Conservation (phyloP, 2,329 filamentous ascomycete genomes). For the Sporothrix sp. region DNA sequence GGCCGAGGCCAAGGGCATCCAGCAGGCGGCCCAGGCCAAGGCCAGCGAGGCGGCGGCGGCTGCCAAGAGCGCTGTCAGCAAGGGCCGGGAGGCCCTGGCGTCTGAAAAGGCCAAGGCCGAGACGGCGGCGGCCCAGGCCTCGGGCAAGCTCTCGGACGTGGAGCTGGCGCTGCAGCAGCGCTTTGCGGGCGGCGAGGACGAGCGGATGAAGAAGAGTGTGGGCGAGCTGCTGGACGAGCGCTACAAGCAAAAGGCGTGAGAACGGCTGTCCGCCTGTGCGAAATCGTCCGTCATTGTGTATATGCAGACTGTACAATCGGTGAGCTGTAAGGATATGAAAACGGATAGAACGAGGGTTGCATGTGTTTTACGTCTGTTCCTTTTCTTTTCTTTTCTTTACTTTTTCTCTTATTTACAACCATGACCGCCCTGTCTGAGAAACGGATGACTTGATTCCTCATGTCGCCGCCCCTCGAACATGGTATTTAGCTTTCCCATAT, state of each 20-base stretch:
- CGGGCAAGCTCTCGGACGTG: slow-evolving; percentile 27
- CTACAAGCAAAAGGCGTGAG: slow-evolving; percentile 32
- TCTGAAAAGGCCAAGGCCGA: neutral
- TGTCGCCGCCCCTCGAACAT: too few relatives aligned
- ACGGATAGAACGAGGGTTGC: neutral
- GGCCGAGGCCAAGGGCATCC: slow-evolving; percentile 22
- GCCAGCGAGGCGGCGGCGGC: slow-evolving; percentile 28
- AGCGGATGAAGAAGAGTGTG: slow-evolving; percentile 36
- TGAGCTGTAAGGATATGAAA: slow-evolving; percentile 4
- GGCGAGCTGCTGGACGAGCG: slow-evolving; percentile 45
- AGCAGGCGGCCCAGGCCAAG: slow-evolving; percentile 18
- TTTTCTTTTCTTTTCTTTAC: neutral
- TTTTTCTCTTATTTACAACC: neutral
- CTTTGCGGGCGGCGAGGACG: slow-evolving; percentile 33
- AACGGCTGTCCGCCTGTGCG: neutral
- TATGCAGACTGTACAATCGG: neutral
- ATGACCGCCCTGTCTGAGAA: too few relatives aligned
- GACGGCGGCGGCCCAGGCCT: neutral
- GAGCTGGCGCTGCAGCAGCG: slow-evolving; percentile 43
- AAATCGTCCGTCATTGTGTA: neutral
- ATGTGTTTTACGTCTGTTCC: slow-evolving; percentile 4
- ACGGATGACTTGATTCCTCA: slow-evolving; percentile 2
- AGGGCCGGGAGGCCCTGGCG: slow-evolving; percentile 27
- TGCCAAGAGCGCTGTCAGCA: slow-evolving; percentile 32
- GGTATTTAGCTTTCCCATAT: slow-evolving; percentile 22